These are phyloP conservation scores for Lyophyllum shimeji DNA, from an alignment of 768 basidiomycete species.

Conservation along the genomic window DNA sequence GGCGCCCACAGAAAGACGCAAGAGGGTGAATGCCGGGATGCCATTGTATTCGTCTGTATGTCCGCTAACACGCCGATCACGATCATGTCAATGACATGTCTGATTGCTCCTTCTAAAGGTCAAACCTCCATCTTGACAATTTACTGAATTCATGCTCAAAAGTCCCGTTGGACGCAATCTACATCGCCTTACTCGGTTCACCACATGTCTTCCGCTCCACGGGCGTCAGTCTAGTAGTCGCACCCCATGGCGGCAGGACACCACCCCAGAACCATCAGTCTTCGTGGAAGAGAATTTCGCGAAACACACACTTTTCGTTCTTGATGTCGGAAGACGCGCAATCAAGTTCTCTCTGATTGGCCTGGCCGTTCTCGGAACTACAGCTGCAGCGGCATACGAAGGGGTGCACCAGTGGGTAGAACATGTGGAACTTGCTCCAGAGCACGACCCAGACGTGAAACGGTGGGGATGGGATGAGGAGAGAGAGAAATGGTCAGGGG, in stretches of 20 bases:
- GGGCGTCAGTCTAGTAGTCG: conserved; percentile 10
- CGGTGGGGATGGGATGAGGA: conserved; percentile 72
- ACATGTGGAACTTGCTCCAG: conserved; percentile 43
- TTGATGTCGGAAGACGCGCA: conserved; percentile 46
- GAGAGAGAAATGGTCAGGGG: conserved; percentile 61
- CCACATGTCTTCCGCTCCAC: conserved; percentile 1
- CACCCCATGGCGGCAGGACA: conserved; percentile 16
- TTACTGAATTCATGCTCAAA: conserved; percentile 14
- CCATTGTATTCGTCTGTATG: background rate
- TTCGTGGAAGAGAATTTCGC: conserved; percentile 27
- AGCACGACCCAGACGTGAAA: conserved; percentile 50
- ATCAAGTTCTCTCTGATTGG: conserved; percentile 50
- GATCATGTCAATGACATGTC: conserved; percentile 1
- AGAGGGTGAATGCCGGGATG: background rate
- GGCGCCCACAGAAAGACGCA: background rate
- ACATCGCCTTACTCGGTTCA: conserved; percentile 1
- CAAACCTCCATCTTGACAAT: background rate
- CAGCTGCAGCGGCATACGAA: conserved; percentile 51
- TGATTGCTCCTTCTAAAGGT: background rate
- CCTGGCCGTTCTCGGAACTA: conserved; percentile 39
- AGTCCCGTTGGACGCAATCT: background rate
- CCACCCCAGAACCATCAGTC: conserved; percentile 14
- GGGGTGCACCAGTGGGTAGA: conserved; percentile 67
- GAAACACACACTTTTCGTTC: conserved; percentile 34
- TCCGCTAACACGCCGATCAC: background rate